Evolutionary conservation across 2,329 filamentous ascomycete species (phyloP), one percentile per base, ranked within the genome.

Genomic region (Fusarium begoniae): DNA sequence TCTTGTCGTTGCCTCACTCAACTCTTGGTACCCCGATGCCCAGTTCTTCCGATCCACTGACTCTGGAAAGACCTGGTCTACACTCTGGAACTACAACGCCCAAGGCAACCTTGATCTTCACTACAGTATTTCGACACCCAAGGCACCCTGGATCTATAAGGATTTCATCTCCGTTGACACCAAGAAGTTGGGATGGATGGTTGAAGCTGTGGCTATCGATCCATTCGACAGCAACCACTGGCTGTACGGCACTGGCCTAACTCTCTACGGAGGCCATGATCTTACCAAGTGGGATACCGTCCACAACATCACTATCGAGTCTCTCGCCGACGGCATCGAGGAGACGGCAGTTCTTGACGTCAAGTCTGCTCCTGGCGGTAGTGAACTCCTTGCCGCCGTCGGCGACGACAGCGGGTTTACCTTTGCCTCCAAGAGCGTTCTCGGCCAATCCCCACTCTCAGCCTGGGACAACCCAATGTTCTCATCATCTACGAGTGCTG

Each of bases 231-330:
- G 87, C 63, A 84, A 90, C 75, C 88, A 90, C 77, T 90, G 88
- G 87, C 80, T 90, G 0, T 91, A 90, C 65, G 88, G 87, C n/a
- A 91, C 89, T 0, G 89, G 89, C 6, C 79, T 85, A n/a, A 89
- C 87, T 1, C 80, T 89, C 50, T 88, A 85, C 43, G 87, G 87
- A 15, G 86, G 88, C 4, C 85, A 86, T 58, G 87, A 90, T 66
- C 79, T 90, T n/a, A 86, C 85, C 2, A 86, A 86, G 20, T 90
- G 88, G 88, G 88, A 89, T 63, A 83, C 83, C 2, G 78, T 74
- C 5, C 82, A 83, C 68, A 88, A 87, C 59, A 80, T 90, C 63
- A 84, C 84, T 4, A 85, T 89, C 53, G 74, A 86, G 54, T 86
- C 85, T 3, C 81, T 89, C 10, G 88, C 88, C 3, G 83, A 86